Conservation (phyloP, 805 yeast genomes). For the Metschnikowia matae region DNA sequence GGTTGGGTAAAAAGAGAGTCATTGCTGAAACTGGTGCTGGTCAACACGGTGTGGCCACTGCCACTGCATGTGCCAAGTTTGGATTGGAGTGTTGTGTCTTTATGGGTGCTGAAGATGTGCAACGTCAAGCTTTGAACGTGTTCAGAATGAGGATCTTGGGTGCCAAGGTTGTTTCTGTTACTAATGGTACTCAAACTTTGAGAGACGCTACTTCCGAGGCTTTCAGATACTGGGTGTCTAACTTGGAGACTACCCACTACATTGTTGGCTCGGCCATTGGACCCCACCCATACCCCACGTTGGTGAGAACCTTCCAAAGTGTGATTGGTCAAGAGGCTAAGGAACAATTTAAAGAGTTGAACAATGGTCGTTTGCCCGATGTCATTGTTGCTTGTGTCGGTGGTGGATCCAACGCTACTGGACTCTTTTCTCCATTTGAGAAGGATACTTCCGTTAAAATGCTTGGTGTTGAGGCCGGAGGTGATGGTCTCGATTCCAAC, state of each 20-base stretch:
- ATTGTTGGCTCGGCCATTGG: conserved; percentile 98
- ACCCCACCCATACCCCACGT: conserved; percentile 97
- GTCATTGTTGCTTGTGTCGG: conserved; percentile 98
- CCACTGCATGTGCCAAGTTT: conserved; percentile 88
- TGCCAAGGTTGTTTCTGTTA: conserved; percentile 90
- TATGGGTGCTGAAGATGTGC: conserved; percentile 99
- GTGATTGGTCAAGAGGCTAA: conserved; percentile 95
- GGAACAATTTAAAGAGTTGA: conserved; percentile 77
- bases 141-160: conserved; percentile 96
- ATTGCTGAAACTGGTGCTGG: conserved; percentile 94
- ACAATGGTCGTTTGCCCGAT: conserved; percentile 82
- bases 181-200: conserved; percentile 90
- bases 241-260: conserved; percentile 82
- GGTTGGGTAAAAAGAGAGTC: conserved; percentile 71
- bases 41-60: conserved; percentile 91
- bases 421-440: conserved; percentile 93
- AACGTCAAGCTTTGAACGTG: conserved; percentile 97
- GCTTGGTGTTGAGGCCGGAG: conserved; percentile 98
- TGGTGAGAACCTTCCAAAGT: conserved; percentile 97
- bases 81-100: conserved; percentile 91
- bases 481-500: conserved; percentile 89
- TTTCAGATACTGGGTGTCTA: conserved; percentile 90
- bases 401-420: conserved; percentile 97
- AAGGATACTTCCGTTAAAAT: conserved; percentile 71
- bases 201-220: conserved; percentile 99